These are phyloP conservation scores for Hortiboletus rubellus DNA, from an alignment of 1,284 basidiomycete genomes.

Conservation along the genomic window DNA sequence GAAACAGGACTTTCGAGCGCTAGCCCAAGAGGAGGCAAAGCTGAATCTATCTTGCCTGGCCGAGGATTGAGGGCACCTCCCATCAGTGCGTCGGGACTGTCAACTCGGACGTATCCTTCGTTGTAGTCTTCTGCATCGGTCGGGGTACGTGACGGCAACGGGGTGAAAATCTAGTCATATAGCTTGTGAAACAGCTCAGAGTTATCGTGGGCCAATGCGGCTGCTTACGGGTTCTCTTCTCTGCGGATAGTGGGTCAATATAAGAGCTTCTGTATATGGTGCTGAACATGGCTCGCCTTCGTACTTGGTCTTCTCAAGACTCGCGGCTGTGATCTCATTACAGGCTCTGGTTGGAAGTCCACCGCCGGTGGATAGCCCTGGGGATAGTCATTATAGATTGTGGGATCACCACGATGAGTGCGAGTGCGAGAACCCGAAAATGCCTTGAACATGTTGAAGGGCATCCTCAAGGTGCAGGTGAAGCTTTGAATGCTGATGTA, in stretches of 20 bases:
- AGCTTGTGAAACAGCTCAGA: slow-evolving; percentile 7
- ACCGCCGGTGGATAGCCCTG: slow-evolving; percentile 33
- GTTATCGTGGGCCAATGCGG: background rate
- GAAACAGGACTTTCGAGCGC: slow-evolving; percentile 19
- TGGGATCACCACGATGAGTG: slow-evolving; percentile 26
- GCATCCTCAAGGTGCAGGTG: slow-evolving; percentile 32
- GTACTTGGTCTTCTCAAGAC: slow-evolving; percentile 32
- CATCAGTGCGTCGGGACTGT: slow-evolving; percentile 35
- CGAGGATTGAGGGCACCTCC: slow-evolving; percentile 35
- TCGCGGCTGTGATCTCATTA: slow-evolving; percentile 22
- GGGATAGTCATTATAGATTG: slow-evolving; percentile 30
- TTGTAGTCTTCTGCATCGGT: slow-evolving; percentile 35
- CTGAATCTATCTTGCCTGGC: slow-evolving; percentile 26
- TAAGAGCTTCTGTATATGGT: background rate
- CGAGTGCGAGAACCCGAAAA: slow-evolving; percentile 38
- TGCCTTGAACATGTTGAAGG: slow-evolving; percentile 41
- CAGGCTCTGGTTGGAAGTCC: slow-evolving; percentile 29
- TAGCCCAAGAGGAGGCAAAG: slow-evolving; percentile 26
- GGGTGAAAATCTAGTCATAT: slow-evolving; percentile 32
- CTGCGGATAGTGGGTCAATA: slow-evolving; percentile 22
- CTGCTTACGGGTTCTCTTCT: slow-evolving; percentile 36
- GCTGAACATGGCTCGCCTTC: slow-evolving; percentile 24
- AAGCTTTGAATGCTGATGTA: slow-evolving; percentile 19
- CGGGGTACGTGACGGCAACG: slow-evolving; percentile 34
- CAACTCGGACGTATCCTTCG: slow-evolving; percentile 35